Conservation (phyloP, 2,329 filamentous ascomycete species). For the Talaromyces sp. region DNA sequence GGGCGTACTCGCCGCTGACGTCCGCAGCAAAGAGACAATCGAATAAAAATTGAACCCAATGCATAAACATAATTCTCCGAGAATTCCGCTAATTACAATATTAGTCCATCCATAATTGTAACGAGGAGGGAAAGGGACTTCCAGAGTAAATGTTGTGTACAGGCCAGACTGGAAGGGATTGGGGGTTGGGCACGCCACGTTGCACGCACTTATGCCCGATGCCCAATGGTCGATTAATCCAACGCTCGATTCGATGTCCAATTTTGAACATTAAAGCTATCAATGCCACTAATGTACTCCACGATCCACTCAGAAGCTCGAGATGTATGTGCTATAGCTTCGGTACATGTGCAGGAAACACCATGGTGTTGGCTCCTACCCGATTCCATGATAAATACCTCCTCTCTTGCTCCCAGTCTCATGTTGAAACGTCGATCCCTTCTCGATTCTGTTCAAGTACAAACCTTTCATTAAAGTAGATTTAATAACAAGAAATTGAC, state of each 20-base stretch:
- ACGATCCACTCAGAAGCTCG: slow-evolving; percentile 14
- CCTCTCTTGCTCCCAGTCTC: not conserved
- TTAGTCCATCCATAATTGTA: not conserved
- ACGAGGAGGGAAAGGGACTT: not conserved
- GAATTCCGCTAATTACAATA: not conserved
- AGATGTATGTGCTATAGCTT: not conserved
- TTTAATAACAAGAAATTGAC: not conserved
- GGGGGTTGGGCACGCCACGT: slow-evolving; percentile 21
- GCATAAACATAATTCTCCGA: not conserved
- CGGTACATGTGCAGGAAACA: not conserved
- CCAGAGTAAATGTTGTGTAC: not conserved
- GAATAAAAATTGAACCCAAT: not conserved
- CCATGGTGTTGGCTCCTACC: not conserved
- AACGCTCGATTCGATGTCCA: slow-evolving; percentile 3
- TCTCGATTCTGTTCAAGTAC: not conserved
- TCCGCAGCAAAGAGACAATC: not conserved
- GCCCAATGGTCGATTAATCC: slow-evolving; percentile 17
- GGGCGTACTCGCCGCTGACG: not conserved
- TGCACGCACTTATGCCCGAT: slow-evolving; percentile 30
- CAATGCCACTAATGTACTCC: slow-evolving; percentile 15
- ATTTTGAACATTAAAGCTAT: too few species aligned
- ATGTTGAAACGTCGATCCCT: not conserved
- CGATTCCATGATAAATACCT: not conserved
- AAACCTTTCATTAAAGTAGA: not conserved
- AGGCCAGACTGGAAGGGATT: not conserved